These are phyloP conservation scores for Calonectria pseudoreteaudii DNA, from an alignment of 2,329 filamentous ascomycete species.

Conservation along the genomic window DNA sequence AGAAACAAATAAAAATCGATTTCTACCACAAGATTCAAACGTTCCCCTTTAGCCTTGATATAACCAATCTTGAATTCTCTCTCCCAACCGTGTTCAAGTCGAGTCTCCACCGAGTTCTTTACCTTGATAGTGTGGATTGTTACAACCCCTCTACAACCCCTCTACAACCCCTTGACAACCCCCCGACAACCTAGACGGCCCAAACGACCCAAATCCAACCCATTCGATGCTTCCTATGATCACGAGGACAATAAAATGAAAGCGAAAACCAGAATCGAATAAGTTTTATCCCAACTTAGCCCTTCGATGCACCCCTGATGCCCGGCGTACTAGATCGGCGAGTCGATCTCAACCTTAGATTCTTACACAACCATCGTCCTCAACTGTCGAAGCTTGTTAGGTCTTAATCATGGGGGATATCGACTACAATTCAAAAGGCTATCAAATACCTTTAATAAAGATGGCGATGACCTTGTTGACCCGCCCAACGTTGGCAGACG, in stretches of 20 bases:
- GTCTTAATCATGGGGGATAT: not conserved
- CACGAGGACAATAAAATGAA: not conserved
- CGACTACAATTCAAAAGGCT: not conserved
- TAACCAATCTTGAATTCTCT: too few species aligned
- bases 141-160: not conserved
- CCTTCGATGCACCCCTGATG: not conserved
- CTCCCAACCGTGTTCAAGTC: not conserved
- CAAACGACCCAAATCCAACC: not conserved
- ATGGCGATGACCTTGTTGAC: too few species aligned
- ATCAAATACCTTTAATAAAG: too few species aligned
- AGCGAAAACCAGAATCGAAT: not conserved
- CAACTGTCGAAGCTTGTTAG: not conserved
- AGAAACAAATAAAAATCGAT: not conserved
- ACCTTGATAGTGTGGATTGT: not conserved
- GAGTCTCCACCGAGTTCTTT: not conserved
- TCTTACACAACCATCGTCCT: not conserved
- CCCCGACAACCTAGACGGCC: too few species aligned
- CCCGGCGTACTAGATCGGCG: not conserved
- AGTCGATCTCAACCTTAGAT: not conserved
- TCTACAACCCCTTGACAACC: too few species aligned
- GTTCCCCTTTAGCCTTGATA: too few species aligned
- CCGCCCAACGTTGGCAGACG: too few species aligned
- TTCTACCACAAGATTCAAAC: not conserved
- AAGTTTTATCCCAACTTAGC: not conserved
- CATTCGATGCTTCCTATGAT: not conserved